phyloP scores from a whole-genome alignment of 2,329 filamentous ascomycete genomes.

The Nothophoma quercina region DNA sequence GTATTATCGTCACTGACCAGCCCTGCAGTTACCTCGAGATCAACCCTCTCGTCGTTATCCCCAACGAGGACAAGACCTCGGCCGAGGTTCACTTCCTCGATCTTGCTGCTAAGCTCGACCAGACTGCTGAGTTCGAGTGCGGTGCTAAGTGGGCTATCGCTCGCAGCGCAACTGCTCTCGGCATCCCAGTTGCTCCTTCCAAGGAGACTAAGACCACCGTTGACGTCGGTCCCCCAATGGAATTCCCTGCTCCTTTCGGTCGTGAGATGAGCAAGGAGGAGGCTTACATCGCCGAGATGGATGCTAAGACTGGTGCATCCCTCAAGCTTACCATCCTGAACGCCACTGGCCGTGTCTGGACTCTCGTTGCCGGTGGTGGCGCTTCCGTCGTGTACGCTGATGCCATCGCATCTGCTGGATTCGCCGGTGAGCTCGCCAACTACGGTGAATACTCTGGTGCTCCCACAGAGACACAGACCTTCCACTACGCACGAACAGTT shows the following conservation, averaged over 20 bases:
- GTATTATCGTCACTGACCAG: constrained; percentile 22
- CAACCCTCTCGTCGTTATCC: constrained; percentile 98
- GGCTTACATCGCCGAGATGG: constrained; percentile 97
- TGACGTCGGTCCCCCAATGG: constrained; percentile 96
- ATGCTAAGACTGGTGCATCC: constrained; percentile 98
- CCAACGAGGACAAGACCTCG: constrained; percentile 89
- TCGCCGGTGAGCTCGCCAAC: constrained; percentile 96
- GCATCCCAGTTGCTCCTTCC: constrained; percentile 70
- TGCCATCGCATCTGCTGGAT: constrained; percentile 95
- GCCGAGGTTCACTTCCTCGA: constrained; percentile 98
- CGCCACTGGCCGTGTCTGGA: constrained; percentile 91
- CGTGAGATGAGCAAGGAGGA: constrained; percentile 99
- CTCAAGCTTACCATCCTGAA: constrained; percentile 98
- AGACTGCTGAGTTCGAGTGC: constrained; percentile 99
- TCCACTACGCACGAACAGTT: constrained; percentile 97
- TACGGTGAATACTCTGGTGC: constrained; percentile 99
- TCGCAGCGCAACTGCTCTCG: constrained; percentile 86
- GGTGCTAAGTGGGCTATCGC: constrained; percentile 99
- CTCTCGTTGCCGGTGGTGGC: constrained; percentile 97
- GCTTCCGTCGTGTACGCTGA: constrained; percentile 99
- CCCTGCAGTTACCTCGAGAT: constrained; percentile 84
- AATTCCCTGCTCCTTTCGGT: constrained; percentile 98
- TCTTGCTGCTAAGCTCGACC: constrained; percentile 97
- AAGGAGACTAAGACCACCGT: constrained; percentile 82
- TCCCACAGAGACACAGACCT: constrained; percentile 97